Conservation (phyloP, 1,284 basidiomycete genomes). For the Boletus albobrunnescens region DNA sequence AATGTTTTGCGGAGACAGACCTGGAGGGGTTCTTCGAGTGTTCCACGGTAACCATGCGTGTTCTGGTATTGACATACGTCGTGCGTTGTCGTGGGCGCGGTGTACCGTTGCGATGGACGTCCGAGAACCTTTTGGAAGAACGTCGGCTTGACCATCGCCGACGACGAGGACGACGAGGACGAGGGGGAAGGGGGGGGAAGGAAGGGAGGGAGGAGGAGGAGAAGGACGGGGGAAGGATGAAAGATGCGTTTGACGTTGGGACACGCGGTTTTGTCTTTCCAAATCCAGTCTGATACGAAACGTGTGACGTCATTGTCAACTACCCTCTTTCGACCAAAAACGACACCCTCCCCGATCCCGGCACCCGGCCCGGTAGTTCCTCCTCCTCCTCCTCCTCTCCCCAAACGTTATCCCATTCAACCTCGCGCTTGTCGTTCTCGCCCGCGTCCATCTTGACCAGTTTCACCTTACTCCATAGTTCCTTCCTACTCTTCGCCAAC, state of each 20-base stretch:
- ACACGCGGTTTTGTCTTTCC: conserved; percentile 24
- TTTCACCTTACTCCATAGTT: conserved; percentile 54
- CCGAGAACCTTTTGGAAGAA: conserved; percentile 31
- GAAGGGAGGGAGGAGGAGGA: neutral
- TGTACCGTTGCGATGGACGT: conserved; percentile 29
- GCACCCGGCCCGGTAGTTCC: conserved; percentile 22
- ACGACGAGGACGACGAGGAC: conserved; percentile 1
- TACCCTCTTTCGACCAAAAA: conserved; percentile 1
- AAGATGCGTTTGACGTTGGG: conserved; percentile 1
- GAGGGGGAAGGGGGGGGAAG: neutral
- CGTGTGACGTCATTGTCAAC: conserved; percentile 18
- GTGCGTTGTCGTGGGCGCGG: conserved; percentile 11
- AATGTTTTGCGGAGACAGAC: conserved; percentile 15
- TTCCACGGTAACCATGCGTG: conserved; percentile 11
- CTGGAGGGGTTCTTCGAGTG: conserved; percentile 12
- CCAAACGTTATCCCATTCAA: conserved; percentile 57
- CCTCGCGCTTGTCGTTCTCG: conserved; percentile 50
- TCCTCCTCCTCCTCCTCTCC: conserved; percentile 31
- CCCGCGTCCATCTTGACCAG: conserved; percentile 56
- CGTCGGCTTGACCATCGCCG: conserved; percentile 30
- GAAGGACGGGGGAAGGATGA: conserved; percentile 9
- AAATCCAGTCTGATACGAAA: conserved; percentile 26
- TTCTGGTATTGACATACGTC: conserved; percentile 5
- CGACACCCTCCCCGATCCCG: conserved; percentile 7
- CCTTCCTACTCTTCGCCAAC: conserved; percentile 53